Percentiles rank a stretch among this genome's conserved stretches.
Conservation (phyloP, 331 rosid genomes). For the Cydonia oblonga region DNA sequence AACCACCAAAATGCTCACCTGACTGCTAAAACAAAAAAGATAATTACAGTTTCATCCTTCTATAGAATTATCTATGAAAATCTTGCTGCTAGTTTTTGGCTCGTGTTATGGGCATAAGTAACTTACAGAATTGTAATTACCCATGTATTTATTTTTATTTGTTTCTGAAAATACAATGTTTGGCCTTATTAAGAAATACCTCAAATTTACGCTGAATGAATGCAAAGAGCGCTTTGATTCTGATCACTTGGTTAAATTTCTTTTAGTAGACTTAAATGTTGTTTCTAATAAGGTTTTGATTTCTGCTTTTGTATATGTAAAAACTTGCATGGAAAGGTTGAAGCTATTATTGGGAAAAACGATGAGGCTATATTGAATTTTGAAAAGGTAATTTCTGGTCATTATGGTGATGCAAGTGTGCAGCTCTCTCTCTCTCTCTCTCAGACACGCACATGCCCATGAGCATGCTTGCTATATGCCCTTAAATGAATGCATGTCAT, state of each 20-base stretch:
- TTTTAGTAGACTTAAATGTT: constrained; percentile 13
- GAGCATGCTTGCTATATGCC: neutral
- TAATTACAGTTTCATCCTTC: neutral
- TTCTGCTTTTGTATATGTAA: neutral
- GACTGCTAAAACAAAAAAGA: neutral
- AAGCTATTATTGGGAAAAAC: constrained; percentile 83
- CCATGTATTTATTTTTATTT: neutral
- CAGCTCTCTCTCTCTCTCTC: neutral
- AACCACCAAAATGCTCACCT: neutral
- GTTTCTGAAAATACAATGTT: neutral
- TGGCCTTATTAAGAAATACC: neutral
- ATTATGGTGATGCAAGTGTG: neutral
- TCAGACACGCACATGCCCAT: neutral
- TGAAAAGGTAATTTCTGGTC: constrained; percentile 59
- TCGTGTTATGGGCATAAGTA: neutral
- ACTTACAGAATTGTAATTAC: neutral
- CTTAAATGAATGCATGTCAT: neutral
- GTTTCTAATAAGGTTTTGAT: constrained; percentile 8
- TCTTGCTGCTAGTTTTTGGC: neutral
- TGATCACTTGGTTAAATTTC: neutral
- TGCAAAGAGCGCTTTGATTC: neutral
- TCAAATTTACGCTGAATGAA: neutral
- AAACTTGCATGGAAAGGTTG: constrained; percentile 51
- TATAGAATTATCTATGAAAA: neutral
- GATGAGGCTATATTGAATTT: constrained; percentile 92